These are phyloP conservation scores for Chenopodium suecicum DNA, from an alignment of 148 eudicot genomes.

Conservation along the genomic window DNA sequence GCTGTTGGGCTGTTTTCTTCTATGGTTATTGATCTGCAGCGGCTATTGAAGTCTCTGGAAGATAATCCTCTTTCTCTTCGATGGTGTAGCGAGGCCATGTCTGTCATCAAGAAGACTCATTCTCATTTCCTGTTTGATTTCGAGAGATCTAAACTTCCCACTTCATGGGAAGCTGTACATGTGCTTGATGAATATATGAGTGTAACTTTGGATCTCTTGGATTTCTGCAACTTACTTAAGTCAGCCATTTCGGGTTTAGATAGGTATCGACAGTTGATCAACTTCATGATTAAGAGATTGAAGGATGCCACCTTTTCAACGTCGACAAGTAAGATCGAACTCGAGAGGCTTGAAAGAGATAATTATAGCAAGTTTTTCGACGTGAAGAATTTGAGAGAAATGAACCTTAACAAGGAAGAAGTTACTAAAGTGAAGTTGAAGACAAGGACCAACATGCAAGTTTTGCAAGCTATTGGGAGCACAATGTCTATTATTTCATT, in stretches of 20 bases:
- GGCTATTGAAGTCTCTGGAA: slow-evolving; percentile 33
- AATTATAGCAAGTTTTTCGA: slow-evolving; percentile 18
- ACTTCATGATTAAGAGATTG: slow-evolving; percentile 22
- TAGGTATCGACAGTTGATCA: slow-evolving; percentile 34
- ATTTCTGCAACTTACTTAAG: slow-evolving; percentile 40
- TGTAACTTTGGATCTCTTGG: slow-evolving; percentile 35
- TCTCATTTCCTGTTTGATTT: slow-evolving; percentile 27
- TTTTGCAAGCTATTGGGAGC: slow-evolving; percentile 20
- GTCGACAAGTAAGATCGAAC: slow-evolving; percentile 20
- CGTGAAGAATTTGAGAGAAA: slow-evolving; percentile 29
- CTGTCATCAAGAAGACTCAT: slow-evolving; percentile 35
- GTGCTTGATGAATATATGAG: slow-evolving; percentile 42
- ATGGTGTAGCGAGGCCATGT: slow-evolving; percentile 47
- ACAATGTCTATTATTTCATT: slow-evolving; percentile 31
- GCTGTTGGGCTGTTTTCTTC: slow-evolving; percentile 24
- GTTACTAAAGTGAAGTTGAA: slow-evolving; percentile 24
- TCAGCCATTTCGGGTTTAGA: slow-evolving; percentile 27
- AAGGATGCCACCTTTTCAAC: slow-evolving; percentile 8
- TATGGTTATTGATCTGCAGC: slow-evolving; percentile 26
- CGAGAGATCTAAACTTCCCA: slow-evolving; percentile 15
- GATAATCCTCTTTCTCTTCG: slow-evolving; percentile 30
- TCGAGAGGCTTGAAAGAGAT: slow-evolving; percentile 21
- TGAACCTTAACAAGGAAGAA: slow-evolving; percentile 12
- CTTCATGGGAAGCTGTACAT: slow-evolving; percentile 22
- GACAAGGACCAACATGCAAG: slow-evolving; percentile 19